Base-by-base conservation (phyloP, 1,139 yeast species). In the Kluyveromyces marxianus region DNA sequence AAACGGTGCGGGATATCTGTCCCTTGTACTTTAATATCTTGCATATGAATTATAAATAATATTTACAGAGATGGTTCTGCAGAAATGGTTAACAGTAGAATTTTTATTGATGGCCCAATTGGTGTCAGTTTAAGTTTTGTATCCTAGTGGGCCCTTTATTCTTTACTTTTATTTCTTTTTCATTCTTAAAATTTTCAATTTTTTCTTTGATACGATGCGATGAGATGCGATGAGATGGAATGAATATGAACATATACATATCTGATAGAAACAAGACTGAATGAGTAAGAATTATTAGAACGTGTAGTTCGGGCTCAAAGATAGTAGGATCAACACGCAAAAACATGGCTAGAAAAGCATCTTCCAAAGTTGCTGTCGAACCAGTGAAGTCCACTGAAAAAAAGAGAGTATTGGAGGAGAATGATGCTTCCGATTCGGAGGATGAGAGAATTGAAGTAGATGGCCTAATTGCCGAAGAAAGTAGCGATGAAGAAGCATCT, bases 381-480 rank as follows among this genome's bases (percentile, higher is more conserved):
- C 14, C 37, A 8, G 31, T 21, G 6, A 27, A 26, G 37, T 25
- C 37, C n/a, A 8, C 25, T 27, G 37, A 33, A 14, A 40, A 34
- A 60, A 68, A 70, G 54, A 60, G 60, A 52, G 49, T 55, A 28
- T 60, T 57, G 8, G 65, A 60, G 28, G 58, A 54, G 14, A 61
- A 50, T 31, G 58, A 53, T 46, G 51, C 31, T 43, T 44, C 27
- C 26, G 56, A 52, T 29, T 48, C 46, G 6, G 49, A 43, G 10
- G 70, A 62, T 25, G 74, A 68, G 25, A 69, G 68, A 39, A 58
- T 70, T 40, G 54, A 65, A 44, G 64, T 67, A 21, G 65, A 68
- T 40, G 77, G 75, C 24, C 47, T 67, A 32, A 58, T 69, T 21
- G 69, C 69, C 48, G 67, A 54, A 29, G 61, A 55, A 42, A 59